Percentiles rank a stretch among this genome's conserved stretches.
Conservation (phyloP, 176 grass and related monocot genomes). For the Bothriochloa decipiens region DNA sequence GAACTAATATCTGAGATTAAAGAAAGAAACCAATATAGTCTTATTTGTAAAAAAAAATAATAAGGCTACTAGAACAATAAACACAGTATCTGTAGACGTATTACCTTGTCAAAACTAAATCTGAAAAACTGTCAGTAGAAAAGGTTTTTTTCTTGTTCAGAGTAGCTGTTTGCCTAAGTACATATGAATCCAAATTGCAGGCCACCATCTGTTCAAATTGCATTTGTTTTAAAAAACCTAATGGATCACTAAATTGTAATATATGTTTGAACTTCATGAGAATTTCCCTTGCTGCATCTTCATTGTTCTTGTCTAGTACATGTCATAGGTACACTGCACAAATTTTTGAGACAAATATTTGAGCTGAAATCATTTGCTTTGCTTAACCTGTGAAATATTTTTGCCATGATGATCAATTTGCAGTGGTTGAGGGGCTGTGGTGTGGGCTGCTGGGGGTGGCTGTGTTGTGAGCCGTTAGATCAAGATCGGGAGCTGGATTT, state of each 20-base stretch:
- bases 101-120: background rate
- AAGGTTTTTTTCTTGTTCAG: background rate
- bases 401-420: background rate
- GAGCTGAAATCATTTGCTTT: background rate
- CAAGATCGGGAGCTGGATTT: too few species aligned
- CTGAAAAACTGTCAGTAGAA: background rate
- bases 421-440: too few species aligned
- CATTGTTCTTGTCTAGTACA: slow-evolving; percentile 3
- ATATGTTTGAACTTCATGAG: background rate
- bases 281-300: slow-evolving; percentile 15
- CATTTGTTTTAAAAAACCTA: background rate
- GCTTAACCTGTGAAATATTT: background rate
- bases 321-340: background rate
- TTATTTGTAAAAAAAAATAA: background rate
- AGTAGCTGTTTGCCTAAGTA: background rate
- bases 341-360: background rate
- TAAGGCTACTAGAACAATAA: background rate
- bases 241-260: background rate
- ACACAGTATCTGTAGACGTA: background rate
- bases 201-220: background rate
- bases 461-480: too few species aligned
- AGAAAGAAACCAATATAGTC: background rate
- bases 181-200: background rate
- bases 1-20: background rate
- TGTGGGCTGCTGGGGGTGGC: too few species aligned